phyloP scores from a whole-genome alignment of 345 rosid genomes.

The Eucalyptus tenuipes region DNA sequence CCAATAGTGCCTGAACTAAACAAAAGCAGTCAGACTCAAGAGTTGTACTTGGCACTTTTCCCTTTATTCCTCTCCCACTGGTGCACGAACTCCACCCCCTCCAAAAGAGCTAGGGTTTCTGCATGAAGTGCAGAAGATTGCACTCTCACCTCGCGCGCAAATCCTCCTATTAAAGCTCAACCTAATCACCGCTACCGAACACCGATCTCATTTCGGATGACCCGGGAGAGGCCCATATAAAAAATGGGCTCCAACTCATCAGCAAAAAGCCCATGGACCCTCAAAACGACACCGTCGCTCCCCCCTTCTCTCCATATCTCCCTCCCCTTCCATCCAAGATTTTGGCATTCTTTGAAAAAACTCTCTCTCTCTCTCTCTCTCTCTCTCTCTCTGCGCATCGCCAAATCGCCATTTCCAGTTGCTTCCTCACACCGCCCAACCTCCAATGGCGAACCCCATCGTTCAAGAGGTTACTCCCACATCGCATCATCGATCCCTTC shows the following conservation, averaged over 20 bases:
- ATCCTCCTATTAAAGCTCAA: too few relatives aligned
- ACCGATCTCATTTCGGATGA: neutral
- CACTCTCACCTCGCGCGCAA: too few relatives aligned
- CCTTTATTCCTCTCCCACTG: too few relatives aligned
- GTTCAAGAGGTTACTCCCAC: slow-evolving; percentile 15
- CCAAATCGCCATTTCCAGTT: neutral
- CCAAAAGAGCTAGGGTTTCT: too few relatives aligned
- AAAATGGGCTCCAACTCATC: neutral
- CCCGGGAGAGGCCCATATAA: neutral
- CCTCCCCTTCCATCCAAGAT: rapidly evolving
- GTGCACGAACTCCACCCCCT: too few relatives aligned
- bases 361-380: neutral
- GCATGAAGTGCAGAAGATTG: too few relatives aligned
- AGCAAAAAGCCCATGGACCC: neutral
- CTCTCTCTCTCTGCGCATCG: neutral
- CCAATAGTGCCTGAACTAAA: too few relatives aligned
- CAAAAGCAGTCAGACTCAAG: too few relatives aligned
- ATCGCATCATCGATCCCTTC: neutral
- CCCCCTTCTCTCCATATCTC: neutral
- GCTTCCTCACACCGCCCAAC: neutral
- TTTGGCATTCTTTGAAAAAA: neutral
- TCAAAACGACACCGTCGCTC: neutral
- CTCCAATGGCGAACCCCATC: slow-evolving; percentile 25
- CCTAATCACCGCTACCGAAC: rapidly evolving
- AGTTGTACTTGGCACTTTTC: too few relatives aligned